Percentiles rank a stretch among this genome's conserved stretches.
Conservation (phyloP, 345 rosid genomes). For the Sisymbrium irio region DNA sequence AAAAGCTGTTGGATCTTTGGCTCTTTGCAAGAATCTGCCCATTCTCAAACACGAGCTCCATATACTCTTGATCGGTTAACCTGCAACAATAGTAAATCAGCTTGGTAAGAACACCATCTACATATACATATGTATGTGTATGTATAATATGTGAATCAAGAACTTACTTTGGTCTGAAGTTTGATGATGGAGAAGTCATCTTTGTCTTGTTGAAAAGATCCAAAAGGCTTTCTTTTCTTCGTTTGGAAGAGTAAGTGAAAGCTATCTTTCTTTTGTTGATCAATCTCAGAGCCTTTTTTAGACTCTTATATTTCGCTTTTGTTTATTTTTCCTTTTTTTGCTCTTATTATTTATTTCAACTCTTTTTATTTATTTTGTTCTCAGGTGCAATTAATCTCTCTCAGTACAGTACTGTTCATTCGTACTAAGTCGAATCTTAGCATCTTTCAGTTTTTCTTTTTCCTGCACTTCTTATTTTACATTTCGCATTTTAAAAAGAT, state of each 20-base stretch:
- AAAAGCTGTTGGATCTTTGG: constrained; percentile 18
- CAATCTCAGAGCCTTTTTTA: not conserved
- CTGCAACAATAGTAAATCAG: constrained; percentile 18
- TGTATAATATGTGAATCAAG: not conserved
- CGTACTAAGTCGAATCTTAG: constrained; percentile 22
- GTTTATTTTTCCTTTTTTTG: not conserved
- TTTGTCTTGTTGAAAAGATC: constrained; percentile 20
- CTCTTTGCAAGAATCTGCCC: constrained; percentile 31
- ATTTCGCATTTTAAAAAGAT: not conserved
- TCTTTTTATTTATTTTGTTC: not conserved
- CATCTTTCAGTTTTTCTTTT: not conserved
- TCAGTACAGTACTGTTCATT: not conserved
- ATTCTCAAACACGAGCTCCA: constrained; percentile 38
- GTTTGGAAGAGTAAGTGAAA: constrained; percentile 8
- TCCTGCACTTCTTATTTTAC: not conserved
- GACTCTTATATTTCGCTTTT: constrained; percentile 19
- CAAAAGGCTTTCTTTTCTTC: not conserved
- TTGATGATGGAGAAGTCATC: constrained; percentile 27
- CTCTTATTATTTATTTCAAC: not conserved
- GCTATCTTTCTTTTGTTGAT: constrained; percentile 20
- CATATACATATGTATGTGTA: not conserved
- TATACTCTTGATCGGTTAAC: constrained; percentile 26
- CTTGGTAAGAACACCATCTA: constrained; percentile 27
- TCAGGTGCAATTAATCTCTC: constrained; percentile 20
- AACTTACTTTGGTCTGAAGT: constrained; percentile 32